Percentiles rank a stretch among this genome's conserved stretches.
Conservation (phyloP, 1,284 basidiomycete genomes). For the Peniophora sp. region DNA sequence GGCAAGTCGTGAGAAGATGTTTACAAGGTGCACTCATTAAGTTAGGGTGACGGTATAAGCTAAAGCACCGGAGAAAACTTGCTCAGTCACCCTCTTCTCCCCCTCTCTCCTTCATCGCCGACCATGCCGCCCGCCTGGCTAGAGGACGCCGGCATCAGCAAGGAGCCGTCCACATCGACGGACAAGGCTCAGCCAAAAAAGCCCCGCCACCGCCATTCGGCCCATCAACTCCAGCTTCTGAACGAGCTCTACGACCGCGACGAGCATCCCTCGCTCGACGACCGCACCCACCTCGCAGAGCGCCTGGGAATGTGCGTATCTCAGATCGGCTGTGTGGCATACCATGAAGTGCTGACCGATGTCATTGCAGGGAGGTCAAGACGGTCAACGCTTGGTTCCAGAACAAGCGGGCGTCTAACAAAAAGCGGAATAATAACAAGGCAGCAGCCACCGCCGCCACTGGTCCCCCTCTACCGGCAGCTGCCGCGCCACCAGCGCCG, state of each 20-base stretch:
- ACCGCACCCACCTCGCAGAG: conserved; percentile 57
- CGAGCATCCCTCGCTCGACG: conserved; percentile 66
- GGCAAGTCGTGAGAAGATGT: neutral
- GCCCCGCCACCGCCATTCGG: conserved; percentile 66
- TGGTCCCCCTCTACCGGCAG: neutral
- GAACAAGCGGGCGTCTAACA: conserved; percentile 74
- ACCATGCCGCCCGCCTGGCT: conserved; percentile 24
- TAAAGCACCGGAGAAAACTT: neutral
- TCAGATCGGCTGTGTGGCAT: neutral
- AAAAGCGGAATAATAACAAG: conserved; percentile 43
- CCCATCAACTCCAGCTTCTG: conserved; percentile 59
- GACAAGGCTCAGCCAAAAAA: conserved; percentile 48
- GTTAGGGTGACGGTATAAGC: neutral
- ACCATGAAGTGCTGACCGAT: conserved; percentile 8
- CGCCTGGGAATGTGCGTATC: conserved; percentile 62
- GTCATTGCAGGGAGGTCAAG: conserved; percentile 60
- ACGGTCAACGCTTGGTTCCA: conserved; percentile 81
- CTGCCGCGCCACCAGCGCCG: neutral
- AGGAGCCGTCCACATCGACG: conserved; percentile 18
- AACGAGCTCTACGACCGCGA: conserved; percentile 70
- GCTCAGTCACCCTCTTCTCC: conserved; percentile 11
- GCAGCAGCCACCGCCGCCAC: conserved; percentile 8
- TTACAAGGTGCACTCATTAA: no score
- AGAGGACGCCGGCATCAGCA: conserved; percentile 18
- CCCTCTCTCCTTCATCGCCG: conserved; percentile 20